Evolutionary conservation across 192 early-diverging fungal species (phyloP), one percentile per base, ranked within the genome.

Genomic region (Diversispora epigaea): DNA sequence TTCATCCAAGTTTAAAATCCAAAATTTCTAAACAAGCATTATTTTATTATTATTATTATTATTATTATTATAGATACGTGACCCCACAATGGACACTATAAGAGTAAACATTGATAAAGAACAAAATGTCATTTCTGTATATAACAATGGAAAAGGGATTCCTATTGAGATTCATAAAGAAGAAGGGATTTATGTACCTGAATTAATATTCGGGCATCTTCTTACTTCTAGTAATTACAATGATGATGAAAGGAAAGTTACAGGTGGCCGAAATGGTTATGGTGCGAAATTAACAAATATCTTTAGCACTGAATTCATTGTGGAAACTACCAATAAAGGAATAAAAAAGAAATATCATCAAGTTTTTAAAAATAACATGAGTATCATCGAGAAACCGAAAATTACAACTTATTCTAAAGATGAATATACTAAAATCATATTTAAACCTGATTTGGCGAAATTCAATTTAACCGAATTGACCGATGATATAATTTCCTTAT

Each of bases 151-250:
- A 56, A 84, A 85, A 76, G 97, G 97, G 25, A 98, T 99, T 65
- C 97, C 97, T 0, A 86, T 99, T 46, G 90, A 95, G 77, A 91
- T 97, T 22, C 97, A 99, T 78, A 85, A 90, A 58, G 89, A 94
- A 65, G 94, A 98, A 80, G 79, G 88, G 14, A 86, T 95, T 41
- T 98, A 96, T 62, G 95, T 99, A 4, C 97, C 97, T 0, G 96
- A 99, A 71, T 87, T 99, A 52, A 97, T 99, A 69, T 98, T 99
- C 82, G 96, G 96, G 0, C 95, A 98, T 75, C 83, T 99, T 32
- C 84, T 99, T 40, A 99, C 97, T 2, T 96, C 95, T 7, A 95
- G 94, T 61, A 98, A 99, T 85, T 99, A 98, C 79, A 89, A 99
- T 80, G 97, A 99, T 81, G 81, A 88, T 12, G 90, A 98, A 79